A percentile compares a stretch with the other conserved stretches of the same genome.
Conservation (phyloP, 345 rosid genomes). For the Pseudoturritis turrita region DNA sequence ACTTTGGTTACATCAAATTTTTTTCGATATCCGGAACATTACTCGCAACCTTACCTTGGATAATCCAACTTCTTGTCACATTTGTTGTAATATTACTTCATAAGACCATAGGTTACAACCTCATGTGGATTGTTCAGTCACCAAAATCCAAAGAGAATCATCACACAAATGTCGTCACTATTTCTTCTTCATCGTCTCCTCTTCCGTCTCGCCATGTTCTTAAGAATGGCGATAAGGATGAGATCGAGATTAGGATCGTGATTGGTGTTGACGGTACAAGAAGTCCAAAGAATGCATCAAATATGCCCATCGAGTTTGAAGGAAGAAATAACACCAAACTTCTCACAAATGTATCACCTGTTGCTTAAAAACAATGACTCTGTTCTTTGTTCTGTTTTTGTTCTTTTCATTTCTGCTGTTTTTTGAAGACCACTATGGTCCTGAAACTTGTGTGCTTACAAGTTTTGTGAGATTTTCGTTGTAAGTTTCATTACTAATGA, state of each 20-base stretch:
- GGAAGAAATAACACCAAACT: conserved; percentile 19
- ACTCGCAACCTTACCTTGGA: conserved; percentile 29
- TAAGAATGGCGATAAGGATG: conserved; percentile 15
- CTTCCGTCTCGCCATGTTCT: conserved; percentile 15
- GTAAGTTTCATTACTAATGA: conserved; percentile 7
- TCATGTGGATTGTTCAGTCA: conserved; percentile 27
- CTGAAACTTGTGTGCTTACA: conserved; percentile 25
- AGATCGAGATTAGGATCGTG: conserved; percentile 26
- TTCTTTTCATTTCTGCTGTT: neutral
- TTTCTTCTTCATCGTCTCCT: conserved; percentile 23
- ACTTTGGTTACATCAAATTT: conserved; percentile 22
- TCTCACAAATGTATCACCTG: conserved; percentile 16
- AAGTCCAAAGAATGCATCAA: too few species aligned
- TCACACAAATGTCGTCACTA: neutral
- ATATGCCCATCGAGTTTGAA: too few species aligned
- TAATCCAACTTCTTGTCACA: conserved; percentile 26
- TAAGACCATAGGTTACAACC: conserved; percentile 21
- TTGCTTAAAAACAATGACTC: conserved; percentile 4
- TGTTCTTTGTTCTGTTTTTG: conserved; percentile 11
- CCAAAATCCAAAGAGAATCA: conserved; percentile 16
- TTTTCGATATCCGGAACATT: conserved; percentile 21
- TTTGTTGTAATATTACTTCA: conserved; percentile 9
- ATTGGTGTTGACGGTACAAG: conserved; percentile 19
- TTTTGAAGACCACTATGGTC: neutral
- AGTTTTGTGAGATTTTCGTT: neutral